These are phyloP conservation scores for Cladosporium austrohemisphaericum DNA, from an alignment of 2,329 filamentous ascomycete species.

Conservation along the genomic window DNA sequence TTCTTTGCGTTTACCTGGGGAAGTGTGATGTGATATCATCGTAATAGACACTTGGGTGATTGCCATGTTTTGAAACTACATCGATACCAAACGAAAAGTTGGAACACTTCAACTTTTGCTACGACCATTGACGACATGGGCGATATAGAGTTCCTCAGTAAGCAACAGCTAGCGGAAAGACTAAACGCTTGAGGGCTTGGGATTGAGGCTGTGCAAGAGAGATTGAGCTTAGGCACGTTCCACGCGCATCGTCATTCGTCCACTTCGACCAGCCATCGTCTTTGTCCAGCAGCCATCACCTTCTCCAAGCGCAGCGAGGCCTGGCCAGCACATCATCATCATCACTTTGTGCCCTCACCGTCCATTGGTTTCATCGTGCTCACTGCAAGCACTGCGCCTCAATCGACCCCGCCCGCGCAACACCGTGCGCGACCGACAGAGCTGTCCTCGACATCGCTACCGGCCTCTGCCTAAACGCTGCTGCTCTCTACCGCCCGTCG, in stretches of 20 bases:
- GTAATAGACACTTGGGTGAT: too few species aligned
- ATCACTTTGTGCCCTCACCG: not conserved
- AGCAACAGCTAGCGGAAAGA: not conserved
- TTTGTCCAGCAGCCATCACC: not conserved
- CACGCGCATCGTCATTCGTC: constrained; percentile 8
- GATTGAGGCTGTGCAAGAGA: constrained; percentile 9
- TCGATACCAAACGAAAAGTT: not conserved
- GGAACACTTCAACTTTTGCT: not conserved
- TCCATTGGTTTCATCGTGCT: not conserved
- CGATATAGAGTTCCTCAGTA: constrained; percentile 1
- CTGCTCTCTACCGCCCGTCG: not conserved
- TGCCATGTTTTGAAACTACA: too few species aligned
- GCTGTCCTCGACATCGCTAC: too few species aligned
- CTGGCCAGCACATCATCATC: constrained; percentile 10
- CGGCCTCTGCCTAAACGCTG: too few species aligned
- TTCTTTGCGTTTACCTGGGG: too few species aligned
- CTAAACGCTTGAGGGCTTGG: not conserved
- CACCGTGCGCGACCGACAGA: too few species aligned
- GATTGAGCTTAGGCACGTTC: constrained; percentile 3
- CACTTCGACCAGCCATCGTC: constrained; percentile 8
- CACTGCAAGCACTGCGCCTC: constrained; percentile 13
- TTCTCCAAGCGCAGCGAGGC: not conserved
- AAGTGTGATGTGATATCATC: too few species aligned
- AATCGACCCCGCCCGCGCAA: not conserved
- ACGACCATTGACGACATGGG: not conserved